phyloP scores from a whole-genome alignment of 768 basidiomycete genomes.

The Hericium alpestre region DNA sequence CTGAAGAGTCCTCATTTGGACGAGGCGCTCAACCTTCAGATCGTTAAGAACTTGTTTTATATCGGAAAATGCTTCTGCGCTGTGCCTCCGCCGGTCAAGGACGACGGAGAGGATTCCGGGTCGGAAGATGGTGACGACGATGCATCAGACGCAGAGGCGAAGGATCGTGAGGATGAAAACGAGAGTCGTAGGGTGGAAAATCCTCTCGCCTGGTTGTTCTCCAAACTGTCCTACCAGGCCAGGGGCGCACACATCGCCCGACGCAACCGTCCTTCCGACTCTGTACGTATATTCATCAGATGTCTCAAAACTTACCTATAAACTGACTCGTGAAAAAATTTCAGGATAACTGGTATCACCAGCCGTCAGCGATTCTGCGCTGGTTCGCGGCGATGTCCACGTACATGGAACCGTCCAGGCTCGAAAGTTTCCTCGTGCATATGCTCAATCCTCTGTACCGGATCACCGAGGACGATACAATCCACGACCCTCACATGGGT shows the following conservation, averaged over 20 bases:
- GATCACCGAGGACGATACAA: slow-evolving; percentile 76
- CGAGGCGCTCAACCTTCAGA: slow-evolving; percentile 61
- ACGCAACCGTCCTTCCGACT: slow-evolving; percentile 37
- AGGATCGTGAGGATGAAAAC: slow-evolving; percentile 15
- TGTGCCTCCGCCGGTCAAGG: slow-evolving; percentile 19
- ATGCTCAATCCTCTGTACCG: slow-evolving; percentile 82
- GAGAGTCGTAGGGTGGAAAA: slow-evolving; percentile 19
- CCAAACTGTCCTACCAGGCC: slow-evolving; percentile 82
- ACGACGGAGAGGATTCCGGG: slow-evolving; percentile 21
- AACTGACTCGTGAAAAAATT: not conserved
- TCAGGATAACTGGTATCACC: slow-evolving; percentile 74
- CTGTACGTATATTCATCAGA: slow-evolving; percentile 26
- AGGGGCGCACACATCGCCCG: slow-evolving; percentile 66
- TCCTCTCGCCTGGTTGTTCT: slow-evolving; percentile 87
- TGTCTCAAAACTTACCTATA: not conserved
- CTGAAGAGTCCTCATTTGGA: slow-evolving; percentile 76
- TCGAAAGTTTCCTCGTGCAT: slow-evolving; percentile 70
- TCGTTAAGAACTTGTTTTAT: slow-evolving; percentile 89
- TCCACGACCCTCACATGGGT: slow-evolving; percentile 75
- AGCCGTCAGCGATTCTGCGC: slow-evolving; percentile 68
- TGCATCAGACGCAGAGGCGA: slow-evolving; percentile 17
- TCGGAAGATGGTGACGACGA: slow-evolving; percentile 23
- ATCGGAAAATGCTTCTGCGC: slow-evolving; percentile 76
- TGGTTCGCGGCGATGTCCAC: slow-evolving; percentile 93
- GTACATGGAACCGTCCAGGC: slow-evolving; percentile 44